Evolutionary conservation across 164 flowering plant species (phyloP).

Genomic region (Litsea cubeba): DNA sequence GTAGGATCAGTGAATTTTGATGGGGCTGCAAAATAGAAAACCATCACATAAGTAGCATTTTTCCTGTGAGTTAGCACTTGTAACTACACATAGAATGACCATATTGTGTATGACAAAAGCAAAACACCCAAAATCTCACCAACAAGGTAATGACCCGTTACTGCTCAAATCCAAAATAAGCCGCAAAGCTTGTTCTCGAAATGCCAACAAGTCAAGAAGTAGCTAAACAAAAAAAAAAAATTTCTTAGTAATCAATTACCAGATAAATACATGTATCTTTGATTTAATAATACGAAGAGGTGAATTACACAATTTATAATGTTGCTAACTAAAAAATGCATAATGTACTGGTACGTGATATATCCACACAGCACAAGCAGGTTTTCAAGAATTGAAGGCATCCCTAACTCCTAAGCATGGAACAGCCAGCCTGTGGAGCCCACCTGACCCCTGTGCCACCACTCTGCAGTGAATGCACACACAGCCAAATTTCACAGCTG

Average conservation of each 20-base stretch:
- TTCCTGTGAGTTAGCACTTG: neutral
- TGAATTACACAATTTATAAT: neutral
- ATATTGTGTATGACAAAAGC: neutral
- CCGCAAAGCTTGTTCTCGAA: constrained; percentile 88
- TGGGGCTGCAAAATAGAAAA: constrained; percentile 76
- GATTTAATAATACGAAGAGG: neutral
- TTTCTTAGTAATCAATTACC: neutral
- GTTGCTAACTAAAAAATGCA: neutral
- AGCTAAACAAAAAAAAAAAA: constrained; percentile 38
- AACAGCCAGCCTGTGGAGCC: too few species aligned
- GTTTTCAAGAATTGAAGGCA: too few species aligned
- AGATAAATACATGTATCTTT: neutral
- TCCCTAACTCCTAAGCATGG: too few species aligned
- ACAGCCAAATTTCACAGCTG: too few species aligned
- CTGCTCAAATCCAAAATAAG: constrained; percentile 95
- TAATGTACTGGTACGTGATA: neutral
- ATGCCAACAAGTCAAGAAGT: constrained; percentile 91
- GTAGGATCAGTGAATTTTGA: constrained; percentile 89
- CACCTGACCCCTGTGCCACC: too few species aligned
- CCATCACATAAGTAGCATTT: constrained; percentile 12
- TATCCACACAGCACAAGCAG: too few species aligned
- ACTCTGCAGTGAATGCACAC: too few species aligned
- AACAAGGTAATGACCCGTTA: constrained; percentile 91
- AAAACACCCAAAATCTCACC: constrained; percentile 44
- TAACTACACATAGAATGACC: neutral